Percentiles rank a stretch among this genome's conserved stretches.
Conservation (phyloP, 2,329 filamentous ascomycete genomes). For the Laburnicola sp. region DNA sequence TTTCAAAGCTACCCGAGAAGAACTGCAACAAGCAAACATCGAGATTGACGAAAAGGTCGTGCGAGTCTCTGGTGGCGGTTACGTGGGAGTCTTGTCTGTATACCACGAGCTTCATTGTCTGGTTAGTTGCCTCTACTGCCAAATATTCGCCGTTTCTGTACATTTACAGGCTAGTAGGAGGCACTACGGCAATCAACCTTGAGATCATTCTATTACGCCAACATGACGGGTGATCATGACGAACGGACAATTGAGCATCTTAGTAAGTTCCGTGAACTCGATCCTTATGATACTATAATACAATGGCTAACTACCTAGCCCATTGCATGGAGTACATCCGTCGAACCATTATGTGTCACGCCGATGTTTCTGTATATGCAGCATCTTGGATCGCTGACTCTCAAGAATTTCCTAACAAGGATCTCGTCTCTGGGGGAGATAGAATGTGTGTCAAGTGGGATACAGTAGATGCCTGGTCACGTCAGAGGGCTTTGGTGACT, state of each 20-base stretch:
- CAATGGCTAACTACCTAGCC: not conserved
- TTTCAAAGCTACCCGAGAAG: slow-evolving; percentile 1
- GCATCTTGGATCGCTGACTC: slow-evolving; percentile 3
- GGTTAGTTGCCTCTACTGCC: not conserved
- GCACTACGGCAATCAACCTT: not conserved
- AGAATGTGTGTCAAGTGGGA: slow-evolving; percentile 6
- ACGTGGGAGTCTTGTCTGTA: slow-evolving; percentile 4
- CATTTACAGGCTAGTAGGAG: not conserved
- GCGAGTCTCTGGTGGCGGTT: slow-evolving; percentile 6
- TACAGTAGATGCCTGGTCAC: not conserved
- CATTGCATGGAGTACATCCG: slow-evolving; percentile 7
- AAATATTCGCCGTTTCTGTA: not conserved
- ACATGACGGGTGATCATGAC: slow-evolving; percentile 4
- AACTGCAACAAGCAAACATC: not conserved
- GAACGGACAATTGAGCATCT: not conserved
- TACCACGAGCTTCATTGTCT: slow-evolving; percentile 9
- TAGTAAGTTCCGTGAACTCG: not conserved
- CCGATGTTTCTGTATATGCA: slow-evolving; percentile 3
- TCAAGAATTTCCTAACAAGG: not conserved
- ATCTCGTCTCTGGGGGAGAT: not conserved
- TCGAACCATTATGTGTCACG: slow-evolving; percentile 6
- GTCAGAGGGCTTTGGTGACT: not conserved
- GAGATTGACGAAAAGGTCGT: slow-evolving; percentile 5
- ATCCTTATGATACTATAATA: not conserved
- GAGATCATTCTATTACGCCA: slow-evolving; percentile 4